Evolutionary conservation across 148 eudicot genomes (phyloP), one percentile per base, ranked within the genome.

Genomic region (Vaccinium myrtillus): DNA sequence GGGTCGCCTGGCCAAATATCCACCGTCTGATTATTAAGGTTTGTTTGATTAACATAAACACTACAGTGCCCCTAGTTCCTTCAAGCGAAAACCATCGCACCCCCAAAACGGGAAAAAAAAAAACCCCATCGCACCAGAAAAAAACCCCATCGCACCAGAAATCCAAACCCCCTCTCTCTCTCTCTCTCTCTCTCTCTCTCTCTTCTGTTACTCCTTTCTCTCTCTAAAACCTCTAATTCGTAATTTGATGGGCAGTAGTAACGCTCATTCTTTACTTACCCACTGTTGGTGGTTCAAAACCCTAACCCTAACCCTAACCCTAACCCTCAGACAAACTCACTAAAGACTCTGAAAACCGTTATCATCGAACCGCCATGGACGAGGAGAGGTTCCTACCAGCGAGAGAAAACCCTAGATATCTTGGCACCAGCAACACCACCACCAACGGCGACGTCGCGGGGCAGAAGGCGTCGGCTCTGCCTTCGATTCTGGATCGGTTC

Each of bases 401-500:
- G 1, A 49, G 77, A 59, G 83, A 82, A 53, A 82, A 82, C 84
- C 84, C 84, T 53, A 82, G 84, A 36, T 27, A 51, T 36, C 55
- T 82, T 30, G 84, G 78, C 49, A 21, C 19, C 48, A 71, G 5
- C 10, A 79, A 56, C 46, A 39, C 69, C 6, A 53, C 27, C 43
- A 30, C 75, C 8, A 65, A 73, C 54, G 84, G 77, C 27, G 87
- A 48, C 83, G 85, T 84, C 81, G 86, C 78, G 53, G 87, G 46
- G 56, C 73, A 86, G 7, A 88, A 88, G 87, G 81, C 84, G 53
- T 8, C 71, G 19, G 80, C 65, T 12, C 36, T 84, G 32, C 83
- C 95, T 12, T 85, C 90, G 78, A 90, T 95, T 65, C 90, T 92
- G 82, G 96, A 94, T n/a, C 93, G 98, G 18, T 95, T 93, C 80